Conservation (phyloP, 1,139 yeast species). For the Hansenula sp. region DNA sequence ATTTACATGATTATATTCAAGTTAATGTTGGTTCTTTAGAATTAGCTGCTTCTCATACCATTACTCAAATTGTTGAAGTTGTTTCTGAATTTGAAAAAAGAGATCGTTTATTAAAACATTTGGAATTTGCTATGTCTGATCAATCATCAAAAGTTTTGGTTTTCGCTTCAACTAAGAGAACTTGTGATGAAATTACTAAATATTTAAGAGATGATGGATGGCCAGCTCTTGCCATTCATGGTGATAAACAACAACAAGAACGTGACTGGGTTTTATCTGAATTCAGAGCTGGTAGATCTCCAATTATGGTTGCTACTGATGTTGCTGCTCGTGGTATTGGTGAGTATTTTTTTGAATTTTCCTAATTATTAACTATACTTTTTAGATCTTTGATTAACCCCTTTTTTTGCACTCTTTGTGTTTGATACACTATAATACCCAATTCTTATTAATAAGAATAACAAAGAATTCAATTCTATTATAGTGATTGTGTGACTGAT, state of each 20-base stretch:
- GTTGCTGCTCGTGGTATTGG: slow-evolving; percentile 99
- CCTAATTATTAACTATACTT: slow-evolving; percentile 14
- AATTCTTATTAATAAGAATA: background rate
- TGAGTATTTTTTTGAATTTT: slow-evolving; percentile 49
- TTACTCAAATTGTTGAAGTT: slow-evolving; percentile 90
- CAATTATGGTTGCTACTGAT: slow-evolving; percentile 98
- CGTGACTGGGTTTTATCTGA: slow-evolving; percentile 98
- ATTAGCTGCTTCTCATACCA: slow-evolving; percentile 93
- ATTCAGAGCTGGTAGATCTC: slow-evolving; percentile 87
- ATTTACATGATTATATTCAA: slow-evolving; percentile 88
- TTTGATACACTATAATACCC: background rate
- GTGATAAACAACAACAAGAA: slow-evolving; percentile 96
- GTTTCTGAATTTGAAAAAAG: slow-evolving; percentile 90
- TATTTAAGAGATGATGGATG: slow-evolving; percentile 95
- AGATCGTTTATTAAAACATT: slow-evolving; percentile 80
- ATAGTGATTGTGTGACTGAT: background rate
- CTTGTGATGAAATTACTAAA: slow-evolving; percentile 92
- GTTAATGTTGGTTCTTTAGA: slow-evolving; percentile 95
- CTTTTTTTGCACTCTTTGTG: background rate
- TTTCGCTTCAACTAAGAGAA: slow-evolving; percentile 94
- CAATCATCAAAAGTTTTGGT: slow-evolving; percentile 74
- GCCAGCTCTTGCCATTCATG: slow-evolving; percentile 99
- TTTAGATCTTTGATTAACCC: slow-evolving; percentile 17
- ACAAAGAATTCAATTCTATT: background rate
- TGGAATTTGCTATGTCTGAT: slow-evolving; percentile 80